Evolutionary conservation across 2,329 filamentous ascomycete species (phyloP).

Genomic region (Fusarium sp.): DNA sequence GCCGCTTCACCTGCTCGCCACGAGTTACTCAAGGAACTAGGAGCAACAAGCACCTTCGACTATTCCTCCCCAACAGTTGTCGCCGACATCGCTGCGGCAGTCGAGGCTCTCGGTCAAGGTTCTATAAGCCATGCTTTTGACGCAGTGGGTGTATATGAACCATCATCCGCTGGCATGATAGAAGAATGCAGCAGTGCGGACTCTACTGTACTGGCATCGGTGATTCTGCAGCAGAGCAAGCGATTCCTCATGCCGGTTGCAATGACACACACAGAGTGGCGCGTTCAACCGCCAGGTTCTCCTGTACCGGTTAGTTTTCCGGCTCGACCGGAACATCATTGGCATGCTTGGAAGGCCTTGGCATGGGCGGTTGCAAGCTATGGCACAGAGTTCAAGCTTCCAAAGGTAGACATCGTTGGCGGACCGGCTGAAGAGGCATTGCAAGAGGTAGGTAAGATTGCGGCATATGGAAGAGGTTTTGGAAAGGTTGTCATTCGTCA

Average conservation of each 20-base stretch:
- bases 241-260: constrained; percentile 5
- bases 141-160: neutral
- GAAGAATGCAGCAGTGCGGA: neutral
- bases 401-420: too few relatives aligned
- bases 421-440: too few relatives aligned
- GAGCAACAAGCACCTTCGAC: constrained; percentile 5
- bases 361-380: constrained; percentile 4
- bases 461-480: too few relatives aligned
- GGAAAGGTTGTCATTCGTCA: too few relatives aligned
- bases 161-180: neutral
- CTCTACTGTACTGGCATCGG: neutral
- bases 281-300: neutral
- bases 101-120: neutral
- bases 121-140: constrained; percentile 1
- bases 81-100: neutral
- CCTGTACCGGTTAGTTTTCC: neutral
- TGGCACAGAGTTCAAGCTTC: neutral
- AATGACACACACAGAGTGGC: neutral
- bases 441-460: too few relatives aligned
- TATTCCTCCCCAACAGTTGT: constrained; percentile 1
- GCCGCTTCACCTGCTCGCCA: neutral
- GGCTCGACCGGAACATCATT: neutral
- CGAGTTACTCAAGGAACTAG: neutral
- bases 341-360: constrained; percentile 6
- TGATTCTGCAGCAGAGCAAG: neutral